These are phyloP conservation scores for Gossypium anomalum DNA, from an alignment of 345 rosid genomes.

Conservation along the genomic window DNA sequence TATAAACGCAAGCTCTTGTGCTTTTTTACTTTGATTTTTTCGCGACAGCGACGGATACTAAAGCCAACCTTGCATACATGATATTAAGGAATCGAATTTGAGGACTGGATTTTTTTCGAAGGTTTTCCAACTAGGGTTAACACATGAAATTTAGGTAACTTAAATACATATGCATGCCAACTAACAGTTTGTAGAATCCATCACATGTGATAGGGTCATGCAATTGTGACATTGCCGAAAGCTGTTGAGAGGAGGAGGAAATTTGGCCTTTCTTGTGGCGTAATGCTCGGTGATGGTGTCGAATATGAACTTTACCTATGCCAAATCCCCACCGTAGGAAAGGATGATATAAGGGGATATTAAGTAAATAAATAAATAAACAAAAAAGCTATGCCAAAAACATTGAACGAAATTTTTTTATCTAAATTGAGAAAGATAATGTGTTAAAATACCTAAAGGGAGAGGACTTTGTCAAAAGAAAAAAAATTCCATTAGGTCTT, in stretches of 20 bases:
- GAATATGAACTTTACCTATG: slow-evolving; percentile 3
- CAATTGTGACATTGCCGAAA: slow-evolving; percentile 21
- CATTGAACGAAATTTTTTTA: background rate
- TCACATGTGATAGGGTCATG: slow-evolving; percentile 18
- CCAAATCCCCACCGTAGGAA: background rate
- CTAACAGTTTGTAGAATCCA: slow-evolving; percentile 4
- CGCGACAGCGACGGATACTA: background rate
- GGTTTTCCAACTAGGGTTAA: background rate
- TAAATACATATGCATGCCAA: background rate
- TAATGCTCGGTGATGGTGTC: slow-evolving; percentile 9
- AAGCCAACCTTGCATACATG: background rate
- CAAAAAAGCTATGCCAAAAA: background rate
- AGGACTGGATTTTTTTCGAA: background rate
- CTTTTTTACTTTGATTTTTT: background rate
- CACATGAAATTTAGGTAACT: background rate
- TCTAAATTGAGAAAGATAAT: slow-evolving; percentile 10
- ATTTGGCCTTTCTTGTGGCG: slow-evolving; percentile 20
- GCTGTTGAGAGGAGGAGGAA: slow-evolving; percentile 11
- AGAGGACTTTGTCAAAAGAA: background rate
- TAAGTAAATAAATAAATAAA: background rate
- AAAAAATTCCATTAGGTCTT: background rate
- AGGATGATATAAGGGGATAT: background rate
- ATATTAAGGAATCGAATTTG: background rate
- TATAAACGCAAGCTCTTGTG: slow-evolving; percentile 2
- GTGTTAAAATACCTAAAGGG: slow-evolving; percentile 9